A percentile compares a stretch with the other conserved stretches of the same genome.
Conservation (phyloP, 495 filamentous ascomycete species). For the Penicillium maclennaniae region DNA sequence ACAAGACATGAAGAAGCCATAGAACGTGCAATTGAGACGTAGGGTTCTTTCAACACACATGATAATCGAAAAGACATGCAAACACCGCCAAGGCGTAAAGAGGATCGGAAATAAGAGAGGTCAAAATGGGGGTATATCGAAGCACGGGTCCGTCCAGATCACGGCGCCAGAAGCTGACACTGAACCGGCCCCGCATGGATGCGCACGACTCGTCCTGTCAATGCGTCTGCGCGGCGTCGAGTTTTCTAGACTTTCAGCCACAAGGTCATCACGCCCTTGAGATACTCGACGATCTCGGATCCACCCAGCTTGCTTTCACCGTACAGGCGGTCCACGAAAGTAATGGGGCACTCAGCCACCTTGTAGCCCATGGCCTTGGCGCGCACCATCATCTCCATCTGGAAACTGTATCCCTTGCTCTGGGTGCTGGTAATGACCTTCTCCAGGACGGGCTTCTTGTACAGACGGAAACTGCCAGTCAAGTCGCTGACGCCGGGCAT, state of each 20-base stretch:
- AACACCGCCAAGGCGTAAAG: conserved; percentile 24
- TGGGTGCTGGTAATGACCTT: conserved; percentile 82
- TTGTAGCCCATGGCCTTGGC: conserved; percentile 89
- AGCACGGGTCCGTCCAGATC: conserved; percentile 8
- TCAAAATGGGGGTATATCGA: conserved; percentile 28
- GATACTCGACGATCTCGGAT: conserved; percentile 96
- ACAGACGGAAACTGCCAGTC: conserved; percentile 90
- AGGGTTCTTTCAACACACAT: conserved; percentile 21
- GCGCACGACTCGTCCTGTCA: conserved; percentile 9
- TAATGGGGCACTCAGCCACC: conserved; percentile 91
- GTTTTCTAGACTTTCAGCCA: conserved; percentile 76
- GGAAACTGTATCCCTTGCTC: conserved; percentile 95
- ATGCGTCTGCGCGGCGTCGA: neutral
- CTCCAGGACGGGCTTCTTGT: conserved; percentile 85
- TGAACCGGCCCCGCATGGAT: conserved; percentile 8
- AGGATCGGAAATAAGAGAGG: conserved; percentile 11
- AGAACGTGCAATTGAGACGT: conserved; percentile 16
- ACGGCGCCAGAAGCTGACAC: conserved; percentile 1
- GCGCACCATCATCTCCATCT: conserved; percentile 97
- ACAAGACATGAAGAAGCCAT: neutral
- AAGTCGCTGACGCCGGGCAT: conserved; percentile 94
- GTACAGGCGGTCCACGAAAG: conserved; percentile 91
- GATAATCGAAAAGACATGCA: conserved; percentile 18
- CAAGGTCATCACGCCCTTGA: conserved; percentile 83
- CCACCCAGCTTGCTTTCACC: conserved; percentile 94